Conservation (phyloP, 345 rosid genomes). For the Zanthoxylum bungeanum region DNA sequence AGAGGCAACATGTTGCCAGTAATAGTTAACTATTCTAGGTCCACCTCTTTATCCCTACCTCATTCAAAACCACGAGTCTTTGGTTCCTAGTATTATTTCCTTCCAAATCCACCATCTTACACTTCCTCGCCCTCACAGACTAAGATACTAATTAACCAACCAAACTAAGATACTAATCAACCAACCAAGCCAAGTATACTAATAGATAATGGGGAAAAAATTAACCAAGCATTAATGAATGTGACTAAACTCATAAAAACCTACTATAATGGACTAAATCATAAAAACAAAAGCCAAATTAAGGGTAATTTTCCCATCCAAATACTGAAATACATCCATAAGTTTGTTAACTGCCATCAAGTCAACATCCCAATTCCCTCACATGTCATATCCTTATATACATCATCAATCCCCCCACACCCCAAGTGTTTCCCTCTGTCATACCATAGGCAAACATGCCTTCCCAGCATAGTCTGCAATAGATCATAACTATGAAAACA, state of each 20-base stretch:
- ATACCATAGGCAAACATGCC: background rate
- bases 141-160: background rate
- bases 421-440: no score
- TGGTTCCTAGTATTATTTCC: background rate
- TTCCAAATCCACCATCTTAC: background rate
- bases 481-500: background rate
- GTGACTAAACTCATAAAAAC: background rate
- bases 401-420: no score
- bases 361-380: background rate
- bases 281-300: no score
- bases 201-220: no score
- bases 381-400: no score
- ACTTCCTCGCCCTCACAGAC: background rate
- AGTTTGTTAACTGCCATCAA: background rate
- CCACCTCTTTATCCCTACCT: background rate
- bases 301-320: background rate
- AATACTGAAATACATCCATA: background rate
- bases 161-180: no score
- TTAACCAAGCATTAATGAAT: no score
- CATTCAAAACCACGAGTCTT: background rate
- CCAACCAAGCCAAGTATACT: background rate
- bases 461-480: background rate
- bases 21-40: background rate
- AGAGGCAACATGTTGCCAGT: background rate
- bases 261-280: background rate